These are phyloP conservation scores for Pichia scutulata DNA, from an alignment of 805 yeast genomes.

Conservation along the genomic window DNA sequence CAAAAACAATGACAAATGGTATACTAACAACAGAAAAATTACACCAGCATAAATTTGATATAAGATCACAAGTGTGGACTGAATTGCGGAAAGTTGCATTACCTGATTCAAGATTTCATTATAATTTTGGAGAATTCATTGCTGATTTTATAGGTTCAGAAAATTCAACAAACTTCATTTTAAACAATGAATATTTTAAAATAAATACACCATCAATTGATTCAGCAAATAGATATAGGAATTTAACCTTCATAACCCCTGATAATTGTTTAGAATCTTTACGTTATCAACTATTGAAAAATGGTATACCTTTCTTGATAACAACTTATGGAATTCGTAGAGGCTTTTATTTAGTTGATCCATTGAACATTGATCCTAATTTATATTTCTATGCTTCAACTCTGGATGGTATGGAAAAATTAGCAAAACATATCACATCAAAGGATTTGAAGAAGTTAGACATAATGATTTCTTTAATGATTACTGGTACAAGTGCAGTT, in stretches of 20 bases:
- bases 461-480: conserved; percentile 20
- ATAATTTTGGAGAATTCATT: conserved; percentile 26
- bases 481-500: conserved; percentile 28
- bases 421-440: conserved; percentile 16
- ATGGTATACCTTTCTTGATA: conserved; percentile 22
- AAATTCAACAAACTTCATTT: conserved; percentile 16
- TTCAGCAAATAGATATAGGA: background rate
- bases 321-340: conserved; percentile 26
- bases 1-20: background rate
- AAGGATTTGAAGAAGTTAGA: conserved; percentile 12
- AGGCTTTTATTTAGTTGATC: conserved; percentile 24
- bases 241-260: conserved; percentile 23
- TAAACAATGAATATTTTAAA: conserved; percentile 1
- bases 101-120: conserved; percentile 27
- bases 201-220: background rate
- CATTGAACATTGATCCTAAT: conserved; percentile 15
- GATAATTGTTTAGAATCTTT: conserved; percentile 26
- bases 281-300: conserved; percentile 19
- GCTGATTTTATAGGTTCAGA: conserved; percentile 27
- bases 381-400: conserved; percentile 23
- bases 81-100: conserved; percentile 24
- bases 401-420: conserved; percentile 26
- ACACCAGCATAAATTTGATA: conserved; percentile 20
- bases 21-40: conserved; percentile 5
- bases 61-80: conserved; percentile 23